Conservation (phyloP, 169 alveolate genomes). For the Plasmodium knowlesi region DNA sequence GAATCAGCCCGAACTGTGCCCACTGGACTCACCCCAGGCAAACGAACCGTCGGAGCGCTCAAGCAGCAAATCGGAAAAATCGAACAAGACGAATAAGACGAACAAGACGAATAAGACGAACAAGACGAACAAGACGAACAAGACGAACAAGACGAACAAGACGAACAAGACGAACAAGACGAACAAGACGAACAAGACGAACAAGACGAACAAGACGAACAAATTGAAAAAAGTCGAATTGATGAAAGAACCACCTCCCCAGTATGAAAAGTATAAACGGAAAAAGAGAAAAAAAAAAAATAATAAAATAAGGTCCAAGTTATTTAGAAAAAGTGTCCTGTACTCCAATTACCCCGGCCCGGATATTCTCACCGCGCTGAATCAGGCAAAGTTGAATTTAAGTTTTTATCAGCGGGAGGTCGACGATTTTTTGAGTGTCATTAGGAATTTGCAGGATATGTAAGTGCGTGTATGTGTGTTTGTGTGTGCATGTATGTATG, state of each 20-base stretch:
- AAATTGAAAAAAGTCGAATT: conserved; percentile 9
- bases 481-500: background rate
- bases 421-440: conserved; percentile 57
- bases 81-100: background rate
- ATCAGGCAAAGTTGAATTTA: conserved; percentile 36
- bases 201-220: too few species aligned
- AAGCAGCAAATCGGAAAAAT: background rate
- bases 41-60: background rate
- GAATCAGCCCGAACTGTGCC: background rate
- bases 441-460: conserved; percentile 69
- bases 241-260: conserved; percentile 16
- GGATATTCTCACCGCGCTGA: conserved; percentile 9
- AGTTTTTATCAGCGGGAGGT: conserved; percentile 66
- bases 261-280: conserved; percentile 43
- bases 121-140: too few species aligned
- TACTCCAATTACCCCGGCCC: conserved; percentile 29
- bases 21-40: background rate
- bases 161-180: too few species aligned
- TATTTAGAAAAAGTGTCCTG: conserved; percentile 52
- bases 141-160: too few species aligned
- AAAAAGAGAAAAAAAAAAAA: conserved; percentile 24
- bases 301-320: conserved; percentile 9
- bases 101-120: too few species aligned
- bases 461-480: background rate
- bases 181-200: too few species aligned